phyloP scores from a whole-genome alignment of 129 eudicot species.

The Solidago caesia region DNA sequence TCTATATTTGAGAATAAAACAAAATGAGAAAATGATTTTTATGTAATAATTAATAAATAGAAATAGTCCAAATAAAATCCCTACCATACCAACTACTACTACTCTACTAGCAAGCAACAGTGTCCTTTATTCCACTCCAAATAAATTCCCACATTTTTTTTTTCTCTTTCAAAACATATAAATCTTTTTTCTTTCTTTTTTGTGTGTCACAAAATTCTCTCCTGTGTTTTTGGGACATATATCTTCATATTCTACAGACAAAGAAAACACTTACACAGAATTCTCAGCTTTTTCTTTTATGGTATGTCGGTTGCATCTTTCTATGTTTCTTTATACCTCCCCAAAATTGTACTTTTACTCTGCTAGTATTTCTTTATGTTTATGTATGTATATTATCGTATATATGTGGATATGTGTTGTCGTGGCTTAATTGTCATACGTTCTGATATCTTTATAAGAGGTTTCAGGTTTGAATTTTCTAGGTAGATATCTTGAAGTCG shows the following conservation, averaged over 20 bases:
- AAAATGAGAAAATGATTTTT: background rate
- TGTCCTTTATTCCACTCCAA: background rate
- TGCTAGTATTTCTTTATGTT: background rate
- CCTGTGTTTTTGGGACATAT: slow-evolving; percentile 31
- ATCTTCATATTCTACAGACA: slow-evolving; percentile 1
- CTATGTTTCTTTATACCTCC: background rate
- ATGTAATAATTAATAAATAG: background rate
- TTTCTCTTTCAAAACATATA: background rate
- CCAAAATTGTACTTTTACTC: background rate
- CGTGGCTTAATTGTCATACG: no score
- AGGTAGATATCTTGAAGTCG: no score
- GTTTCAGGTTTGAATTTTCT: no score
- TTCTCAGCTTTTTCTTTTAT: slow-evolving; percentile 34
- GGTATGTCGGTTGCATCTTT: slow-evolving; percentile 34
- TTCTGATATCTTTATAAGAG: no score
- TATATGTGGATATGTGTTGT: no score
- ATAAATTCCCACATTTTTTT: no score
- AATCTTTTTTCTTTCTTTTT: background rate
- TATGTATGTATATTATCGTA: background rate
- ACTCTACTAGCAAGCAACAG: slow-evolving; percentile 1
- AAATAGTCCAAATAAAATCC: background rate
- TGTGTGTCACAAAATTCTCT: slow-evolving; percentile 1
- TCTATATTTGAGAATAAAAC: no score
- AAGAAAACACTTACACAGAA: slow-evolving; percentile 14
- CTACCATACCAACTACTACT: slow-evolving; percentile 12